Evolutionary conservation across 805 yeast species (phyloP).

Genomic region (Wickerhamiella slavikovae): DNA sequence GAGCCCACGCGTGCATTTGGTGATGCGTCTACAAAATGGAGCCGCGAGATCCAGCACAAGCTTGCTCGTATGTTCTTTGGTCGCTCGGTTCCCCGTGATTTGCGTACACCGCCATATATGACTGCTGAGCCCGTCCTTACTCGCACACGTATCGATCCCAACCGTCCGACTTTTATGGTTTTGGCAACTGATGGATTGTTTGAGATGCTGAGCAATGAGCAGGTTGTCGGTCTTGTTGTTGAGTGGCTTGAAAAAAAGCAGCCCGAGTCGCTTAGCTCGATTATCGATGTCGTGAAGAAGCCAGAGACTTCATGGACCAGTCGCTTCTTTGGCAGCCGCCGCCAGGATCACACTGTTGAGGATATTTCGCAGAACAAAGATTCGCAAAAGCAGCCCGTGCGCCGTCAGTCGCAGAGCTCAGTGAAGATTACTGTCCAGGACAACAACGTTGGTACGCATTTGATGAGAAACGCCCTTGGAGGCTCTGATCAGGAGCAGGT

Average conservation of each 20-base stretch:
- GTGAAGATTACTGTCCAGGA: conserved; percentile 34
- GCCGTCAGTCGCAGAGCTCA: conserved; percentile 21
- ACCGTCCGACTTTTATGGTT: conserved; percentile 66
- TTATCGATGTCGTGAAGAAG: conserved; percentile 1
- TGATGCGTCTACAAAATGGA: conserved; percentile 82
- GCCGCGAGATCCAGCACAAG: conserved; percentile 49
- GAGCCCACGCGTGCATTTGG: conserved; percentile 97
- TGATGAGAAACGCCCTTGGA: conserved; percentile 85
- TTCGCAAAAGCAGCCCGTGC: conserved; percentile 49
- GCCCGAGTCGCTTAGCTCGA: conserved; percentile 15
- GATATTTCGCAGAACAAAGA: conserved; percentile 26
- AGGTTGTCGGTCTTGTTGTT: conserved; percentile 77
- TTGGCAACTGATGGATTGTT: conserved; percentile 88
- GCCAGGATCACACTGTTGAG: conserved; percentile 15
- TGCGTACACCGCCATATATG: conserved; percentile 86
- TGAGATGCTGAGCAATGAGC: conserved; percentile 81
- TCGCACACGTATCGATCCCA: conserved; percentile 51
- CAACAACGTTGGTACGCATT: conserved; percentile 76
- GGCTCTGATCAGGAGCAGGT: conserved; percentile 76
- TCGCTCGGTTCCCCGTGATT: conserved; percentile 40
- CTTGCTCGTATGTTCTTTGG: conserved; percentile 67
- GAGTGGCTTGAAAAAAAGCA: conserved; percentile 75
- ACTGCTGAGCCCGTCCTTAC: conserved; percentile 91
- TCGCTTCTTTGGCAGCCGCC: conserved; percentile 5
- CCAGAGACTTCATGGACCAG: conserved; percentile 5